These are phyloP conservation scores for Phalaenopsis aphrodite DNA, from an alignment of 106 monocot genomes.

Conservation along the genomic window DNA sequence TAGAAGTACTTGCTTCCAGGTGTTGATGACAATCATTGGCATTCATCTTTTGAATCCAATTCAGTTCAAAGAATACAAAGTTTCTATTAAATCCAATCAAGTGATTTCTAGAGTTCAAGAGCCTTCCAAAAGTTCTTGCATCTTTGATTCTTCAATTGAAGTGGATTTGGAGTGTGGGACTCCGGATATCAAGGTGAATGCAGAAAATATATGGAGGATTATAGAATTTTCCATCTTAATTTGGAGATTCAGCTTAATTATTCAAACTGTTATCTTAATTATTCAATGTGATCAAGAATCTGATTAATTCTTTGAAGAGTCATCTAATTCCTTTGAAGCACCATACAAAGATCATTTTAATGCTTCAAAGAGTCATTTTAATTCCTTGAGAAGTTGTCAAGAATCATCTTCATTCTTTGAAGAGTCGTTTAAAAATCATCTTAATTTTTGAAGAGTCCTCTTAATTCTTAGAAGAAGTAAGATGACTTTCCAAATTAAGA, in stretches of 20 bases:
- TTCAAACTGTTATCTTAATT: too few species aligned
- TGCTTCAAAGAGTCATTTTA: too few species aligned
- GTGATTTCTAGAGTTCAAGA: constrained; percentile 18
- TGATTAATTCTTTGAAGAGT: too few species aligned
- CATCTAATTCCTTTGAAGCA: too few species aligned
- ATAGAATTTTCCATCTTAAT: constrained; percentile 31
- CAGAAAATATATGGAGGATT: constrained; percentile 22
- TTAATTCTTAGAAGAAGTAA: too few species aligned
- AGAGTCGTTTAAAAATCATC: too few species aligned
- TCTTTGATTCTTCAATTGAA: constrained; percentile 23
- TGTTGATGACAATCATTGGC: constrained; percentile 41
- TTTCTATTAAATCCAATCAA: constrained; percentile 8
- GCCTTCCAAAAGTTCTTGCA: constrained; percentile 17
- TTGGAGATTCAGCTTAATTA: not conserved
- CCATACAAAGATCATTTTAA: too few species aligned
- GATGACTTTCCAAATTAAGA: constrained; percentile 17
- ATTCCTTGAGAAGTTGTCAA: too few species aligned
- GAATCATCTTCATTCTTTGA: too few species aligned
- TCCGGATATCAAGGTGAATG: constrained; percentile 11
- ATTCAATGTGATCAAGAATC: too few species aligned
- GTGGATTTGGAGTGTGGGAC: constrained; percentile 16
- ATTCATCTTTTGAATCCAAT: constrained; percentile 19
- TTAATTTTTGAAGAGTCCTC: not conserved
- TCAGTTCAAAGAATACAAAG: constrained; percentile 11
- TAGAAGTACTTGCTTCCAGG: constrained; percentile 41